A percentile compares a stretch with the other conserved stretches of the same genome.
These are phyloP conservation scores for Xenosphaeropsis pyriputrescens DNA, from an alignment of 2,329 filamentous ascomycete genomes.

Conservation along the genomic window DNA sequence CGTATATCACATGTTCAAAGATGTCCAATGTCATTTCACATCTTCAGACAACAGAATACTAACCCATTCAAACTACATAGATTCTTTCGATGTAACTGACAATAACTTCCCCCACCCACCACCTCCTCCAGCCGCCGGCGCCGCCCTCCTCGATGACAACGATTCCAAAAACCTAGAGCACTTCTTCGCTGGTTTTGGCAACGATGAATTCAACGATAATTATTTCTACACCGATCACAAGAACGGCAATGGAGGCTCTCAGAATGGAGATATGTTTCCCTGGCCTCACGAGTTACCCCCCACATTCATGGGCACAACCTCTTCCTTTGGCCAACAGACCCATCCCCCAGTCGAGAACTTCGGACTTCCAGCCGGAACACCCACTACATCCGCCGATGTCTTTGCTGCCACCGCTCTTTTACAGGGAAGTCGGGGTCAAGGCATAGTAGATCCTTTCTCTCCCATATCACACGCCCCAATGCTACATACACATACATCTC, in stretches of 20 bases:
- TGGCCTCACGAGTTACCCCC: slow-evolving; percentile 44
- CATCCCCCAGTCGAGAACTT: background rate
- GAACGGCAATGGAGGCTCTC: background rate
- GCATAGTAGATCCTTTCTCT: slow-evolving; percentile 1
- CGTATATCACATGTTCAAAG: slow-evolving; percentile 18
- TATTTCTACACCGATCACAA: slow-evolving; percentile 21
- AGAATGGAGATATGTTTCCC: slow-evolving; percentile 30
- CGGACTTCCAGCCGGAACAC: slow-evolving; percentile 5
- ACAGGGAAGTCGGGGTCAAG: slow-evolving; percentile 22
- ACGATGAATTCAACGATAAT: slow-evolving; percentile 31
- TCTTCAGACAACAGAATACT: background rate
- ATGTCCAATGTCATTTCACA: too few species aligned
- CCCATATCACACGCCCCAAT: slow-evolving; percentile 1
- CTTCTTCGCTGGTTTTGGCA: slow-evolving; percentile 40
- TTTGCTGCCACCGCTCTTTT: slow-evolving; percentile 39
- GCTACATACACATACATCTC: slow-evolving; percentile 4
- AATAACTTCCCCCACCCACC: slow-evolving; percentile 31
- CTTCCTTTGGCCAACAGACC: slow-evolving; percentile 42
- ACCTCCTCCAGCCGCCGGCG: slow-evolving; percentile 48
- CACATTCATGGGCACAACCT: slow-evolving; percentile 49
- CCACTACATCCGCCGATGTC: slow-evolving; percentile 33
- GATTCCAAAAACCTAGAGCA: slow-evolving; percentile 41
- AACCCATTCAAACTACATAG: slow-evolving; percentile 15
- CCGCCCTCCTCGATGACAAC: slow-evolving; percentile 47
- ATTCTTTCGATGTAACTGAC: slow-evolving; percentile 25